Evolutionary conservation across 2,329 filamentous ascomycete species (phyloP).

Genomic region (Sporothrix phasma): DNA sequence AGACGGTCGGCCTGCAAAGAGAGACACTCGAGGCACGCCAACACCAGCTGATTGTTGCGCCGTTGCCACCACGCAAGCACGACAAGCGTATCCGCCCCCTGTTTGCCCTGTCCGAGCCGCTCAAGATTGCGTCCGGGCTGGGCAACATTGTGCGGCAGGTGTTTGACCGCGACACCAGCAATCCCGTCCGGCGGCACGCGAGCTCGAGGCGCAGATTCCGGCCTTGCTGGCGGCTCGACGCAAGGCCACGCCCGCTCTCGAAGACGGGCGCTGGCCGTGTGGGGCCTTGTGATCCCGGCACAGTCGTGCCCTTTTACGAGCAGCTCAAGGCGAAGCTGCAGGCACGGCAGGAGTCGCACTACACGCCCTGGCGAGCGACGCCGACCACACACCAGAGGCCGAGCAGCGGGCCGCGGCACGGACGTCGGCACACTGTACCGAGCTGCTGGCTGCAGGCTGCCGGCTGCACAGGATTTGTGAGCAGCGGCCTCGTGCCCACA

Average conservation of each 20-base stretch:
- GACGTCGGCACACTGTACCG: constrained; percentile 25
- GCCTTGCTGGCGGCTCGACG: constrained; percentile 14
- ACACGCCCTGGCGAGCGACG: background rate
- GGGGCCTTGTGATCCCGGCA: constrained; percentile 58
- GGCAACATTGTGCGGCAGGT: constrained; percentile 70
- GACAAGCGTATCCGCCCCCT: constrained; percentile 33
- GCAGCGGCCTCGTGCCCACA: constrained; percentile 20
- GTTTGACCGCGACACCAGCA: constrained; percentile 31
- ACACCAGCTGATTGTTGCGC: constrained; percentile 26
- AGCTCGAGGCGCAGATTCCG: constrained; percentile 56
- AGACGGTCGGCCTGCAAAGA: constrained; percentile 16
- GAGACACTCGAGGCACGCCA: background rate
- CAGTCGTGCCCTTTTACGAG: constrained; percentile 16
- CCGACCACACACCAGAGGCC: constrained; percentile 17
- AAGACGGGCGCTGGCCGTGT: constrained; percentile 47
- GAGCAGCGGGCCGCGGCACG: constrained; percentile 23
- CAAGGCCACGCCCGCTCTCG: constrained; percentile 10
- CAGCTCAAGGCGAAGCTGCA: constrained; percentile 20
- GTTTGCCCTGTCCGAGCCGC: constrained; percentile 51
- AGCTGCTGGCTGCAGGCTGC: constrained; percentile 33
- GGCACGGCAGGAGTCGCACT: background rate
- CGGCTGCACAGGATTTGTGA: constrained; percentile 38
- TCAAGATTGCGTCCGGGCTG: constrained; percentile 54
- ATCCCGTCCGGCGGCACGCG: constrained; percentile 54
- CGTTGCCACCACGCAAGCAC: background rate